Base-by-base conservation (phyloP, 2,329 filamentous ascomycete species). In the Chrysosporium queenslandicum region DNA sequence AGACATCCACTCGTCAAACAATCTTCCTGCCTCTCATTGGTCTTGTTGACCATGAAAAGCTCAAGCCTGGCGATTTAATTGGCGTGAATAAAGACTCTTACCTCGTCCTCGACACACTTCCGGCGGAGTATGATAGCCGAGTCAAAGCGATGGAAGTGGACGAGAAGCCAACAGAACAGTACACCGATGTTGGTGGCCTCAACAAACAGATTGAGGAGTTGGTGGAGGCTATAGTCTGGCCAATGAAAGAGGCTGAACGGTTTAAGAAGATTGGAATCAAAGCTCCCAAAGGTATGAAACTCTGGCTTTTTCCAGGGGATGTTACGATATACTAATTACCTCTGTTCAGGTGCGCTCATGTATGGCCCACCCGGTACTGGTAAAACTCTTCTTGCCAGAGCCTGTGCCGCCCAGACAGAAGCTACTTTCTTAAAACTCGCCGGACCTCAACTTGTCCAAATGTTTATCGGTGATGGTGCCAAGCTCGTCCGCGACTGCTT, bases 221-320 rank as follows among this genome's bases (percentile, higher is more conserved):
- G 51, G 90, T 98, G 7, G 92, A 98, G 74, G 92, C 92, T 52
- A 92, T 98, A 46, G 92, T 98, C 27, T 97, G 91, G 91, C 92
- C 92, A 1, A 98, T 98, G 92, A 97, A 97, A 79, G 91, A 98
- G 74, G 90, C 92, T 1, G 94, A 98, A 63, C 82, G 91, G 18
- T 98, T 98, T 77, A 97, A 96, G 80, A 97, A 96, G 79, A 96
- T 98, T 64, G 92, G 92, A 61, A 98, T 98, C 77, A 98, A 98
- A 76, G 91, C 92, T 37, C 92, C 92, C 12, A 98, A 98, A 75
- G 92, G 92, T 96, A 80, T 56, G 73, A 62, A 12, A 12, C 32
- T 20, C 39, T 47, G 29, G 30, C 59, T n/a, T 56, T 42, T n/a
- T 4, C 18, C 14, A 16, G 14, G 23, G 53, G 12, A 8, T 51